These are phyloP conservation scores for Saccharum hybrid DNA, from an alignment of 202 grass and related monocot species.

Conservation along the genomic window DNA sequence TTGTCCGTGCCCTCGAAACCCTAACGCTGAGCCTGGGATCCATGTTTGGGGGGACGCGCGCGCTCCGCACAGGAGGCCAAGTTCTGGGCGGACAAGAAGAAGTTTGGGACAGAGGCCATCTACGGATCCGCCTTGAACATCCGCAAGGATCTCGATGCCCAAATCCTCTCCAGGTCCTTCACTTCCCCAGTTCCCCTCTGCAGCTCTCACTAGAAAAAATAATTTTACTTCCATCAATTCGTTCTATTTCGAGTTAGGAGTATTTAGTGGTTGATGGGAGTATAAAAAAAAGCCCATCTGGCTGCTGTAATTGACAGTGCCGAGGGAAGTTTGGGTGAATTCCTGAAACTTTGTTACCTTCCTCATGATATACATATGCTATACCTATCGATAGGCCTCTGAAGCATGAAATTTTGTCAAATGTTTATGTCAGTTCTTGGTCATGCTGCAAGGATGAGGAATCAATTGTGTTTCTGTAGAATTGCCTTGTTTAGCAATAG, in stretches of 20 bases:
- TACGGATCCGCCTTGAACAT: constrained; percentile 92
- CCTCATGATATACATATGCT: background rate
- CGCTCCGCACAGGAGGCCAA: constrained; percentile 54
- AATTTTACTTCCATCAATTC: background rate
- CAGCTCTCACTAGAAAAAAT: background rate
- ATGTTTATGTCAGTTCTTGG: background rate
- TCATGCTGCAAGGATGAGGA: background rate
- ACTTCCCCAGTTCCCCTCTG: background rate
- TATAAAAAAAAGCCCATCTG: background rate
- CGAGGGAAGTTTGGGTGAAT: background rate
- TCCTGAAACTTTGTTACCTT: background rate
- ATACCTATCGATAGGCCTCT: background rate
- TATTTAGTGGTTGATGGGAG: background rate
- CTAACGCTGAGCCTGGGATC: constrained; percentile 42
- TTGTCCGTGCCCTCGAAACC: constrained; percentile 40
- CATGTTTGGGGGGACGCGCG: background rate
- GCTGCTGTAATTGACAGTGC: background rate
- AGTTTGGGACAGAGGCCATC: constrained; percentile 61
- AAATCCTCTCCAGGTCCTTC: constrained; percentile 75
- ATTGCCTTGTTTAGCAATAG: background rate
- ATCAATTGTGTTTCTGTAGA: background rate
- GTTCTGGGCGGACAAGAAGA: constrained; percentile 84
- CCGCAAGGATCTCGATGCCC: constrained; percentile 77
- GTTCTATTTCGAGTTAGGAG: background rate
- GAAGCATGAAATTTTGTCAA: background rate